Evolutionary conservation across 441 rosid species (phyloP).

Genomic region (Kokia cookei): DNA sequence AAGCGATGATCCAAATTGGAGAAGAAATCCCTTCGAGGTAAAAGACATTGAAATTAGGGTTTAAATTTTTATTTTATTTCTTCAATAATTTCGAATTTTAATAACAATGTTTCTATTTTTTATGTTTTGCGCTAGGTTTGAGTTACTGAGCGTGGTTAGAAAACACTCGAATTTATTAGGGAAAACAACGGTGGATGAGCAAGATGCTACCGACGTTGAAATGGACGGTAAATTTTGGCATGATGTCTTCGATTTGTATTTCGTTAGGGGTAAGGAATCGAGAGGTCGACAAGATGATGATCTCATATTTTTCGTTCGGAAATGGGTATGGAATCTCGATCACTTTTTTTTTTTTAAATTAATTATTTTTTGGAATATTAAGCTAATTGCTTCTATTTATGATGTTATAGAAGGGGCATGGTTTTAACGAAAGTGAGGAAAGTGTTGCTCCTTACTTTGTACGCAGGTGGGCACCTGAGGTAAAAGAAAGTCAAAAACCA

Average conservation of each 20-base stretch:
- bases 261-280: slow-evolving; percentile 69
- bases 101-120: background rate
- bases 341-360: background rate
- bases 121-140: slow-evolving; percentile 34
- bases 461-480: slow-evolving; percentile 99
- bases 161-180: slow-evolving; percentile 59
- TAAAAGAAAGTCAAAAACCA: slow-evolving; percentile 25
- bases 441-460: slow-evolving; percentile 71
- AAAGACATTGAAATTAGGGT: background rate
- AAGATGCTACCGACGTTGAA: slow-evolving; percentile 60
- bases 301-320: slow-evolving; percentile 73
- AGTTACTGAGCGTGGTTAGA: slow-evolving; percentile 59
- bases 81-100: background rate
- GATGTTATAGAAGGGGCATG: slow-evolving; percentile 44
- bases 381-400: slow-evolving; percentile 1
- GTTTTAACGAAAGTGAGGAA: slow-evolving; percentile 50
- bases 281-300: slow-evolving; percentile 82
- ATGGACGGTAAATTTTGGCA: slow-evolving; percentile 87
- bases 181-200: slow-evolving; percentile 36
- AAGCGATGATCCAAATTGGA: slow-evolving; percentile 42
- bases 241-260: slow-evolving; percentile 81
- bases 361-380: background rate
- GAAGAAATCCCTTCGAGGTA: slow-evolving; percentile 71
- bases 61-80: background rate
- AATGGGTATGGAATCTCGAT: slow-evolving; percentile 38